Percentiles rank a stretch among this genome's conserved stretches.
Evolutionary conservation across 257 asterid species (phyloP).

Genomic region (Nicotiana knightiana): DNA sequence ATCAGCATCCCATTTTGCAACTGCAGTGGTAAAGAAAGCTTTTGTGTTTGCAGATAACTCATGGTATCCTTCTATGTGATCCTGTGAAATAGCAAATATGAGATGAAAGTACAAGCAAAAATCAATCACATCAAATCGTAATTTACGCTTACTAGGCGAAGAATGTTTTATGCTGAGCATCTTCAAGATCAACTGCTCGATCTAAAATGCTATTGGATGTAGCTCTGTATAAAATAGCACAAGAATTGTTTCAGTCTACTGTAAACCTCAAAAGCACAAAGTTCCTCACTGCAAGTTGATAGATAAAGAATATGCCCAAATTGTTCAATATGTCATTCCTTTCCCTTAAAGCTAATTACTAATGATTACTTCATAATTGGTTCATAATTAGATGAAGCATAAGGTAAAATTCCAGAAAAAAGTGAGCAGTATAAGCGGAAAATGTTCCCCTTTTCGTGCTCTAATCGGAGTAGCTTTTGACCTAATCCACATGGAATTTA

Average conservation of each 20-base stretch:
- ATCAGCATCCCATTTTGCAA: constrained; percentile 71
- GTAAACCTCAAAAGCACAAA: neutral
- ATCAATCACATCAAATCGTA: neutral
- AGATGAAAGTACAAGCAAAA: neutral
- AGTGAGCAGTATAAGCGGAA: constrained; percentile 30
- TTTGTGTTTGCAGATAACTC: constrained; percentile 82
- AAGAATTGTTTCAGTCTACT: neutral
- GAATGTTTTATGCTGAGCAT: constrained; percentile 55
- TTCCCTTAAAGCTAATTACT: neutral
- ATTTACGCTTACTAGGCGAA: constrained; percentile 50
- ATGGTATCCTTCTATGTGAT: constrained; percentile 79
- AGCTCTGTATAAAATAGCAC: constrained; percentile 32
- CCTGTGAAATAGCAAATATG: constrained; percentile 25
- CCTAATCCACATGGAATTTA: constrained; percentile 26
- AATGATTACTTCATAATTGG: neutral
- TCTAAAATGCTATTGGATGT: constrained; percentile 67
- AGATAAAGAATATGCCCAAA: neutral
- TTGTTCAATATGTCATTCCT: neutral
- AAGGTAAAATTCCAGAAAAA: no score
- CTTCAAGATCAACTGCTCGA: constrained; percentile 65
- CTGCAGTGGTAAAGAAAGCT: constrained; percentile 62
- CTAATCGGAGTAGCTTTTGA: constrained; percentile 28
- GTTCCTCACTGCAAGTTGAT: neutral
- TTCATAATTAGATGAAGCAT: neutral
- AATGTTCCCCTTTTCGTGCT: constrained; percentile 72